Conservation (phyloP, 2,329 filamentous ascomycete genomes). For the Teratosphaeria epicoccoides region DNA sequence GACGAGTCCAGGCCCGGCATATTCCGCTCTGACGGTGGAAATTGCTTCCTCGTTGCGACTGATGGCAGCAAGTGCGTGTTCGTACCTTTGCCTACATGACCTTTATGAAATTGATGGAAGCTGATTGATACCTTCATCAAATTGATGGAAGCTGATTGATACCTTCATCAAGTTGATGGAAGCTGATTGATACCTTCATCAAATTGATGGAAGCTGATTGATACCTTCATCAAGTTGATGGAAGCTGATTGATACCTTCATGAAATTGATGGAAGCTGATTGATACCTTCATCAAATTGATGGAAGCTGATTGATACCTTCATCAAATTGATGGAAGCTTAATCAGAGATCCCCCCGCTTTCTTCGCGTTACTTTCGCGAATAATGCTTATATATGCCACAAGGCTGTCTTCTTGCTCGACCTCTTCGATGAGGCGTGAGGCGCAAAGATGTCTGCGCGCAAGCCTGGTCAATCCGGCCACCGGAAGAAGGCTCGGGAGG, state of each 20-base stretch:
- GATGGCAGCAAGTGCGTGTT: no score
- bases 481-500: background rate
- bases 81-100: no score
- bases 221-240: background rate
- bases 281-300: background rate
- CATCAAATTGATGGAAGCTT: background rate
- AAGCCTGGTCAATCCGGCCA: constrained; percentile 5
- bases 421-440: constrained; percentile 4
- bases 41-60: background rate
- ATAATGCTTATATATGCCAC: no score
- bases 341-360: background rate
- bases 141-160: background rate
- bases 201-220: background rate
- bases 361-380: background rate
- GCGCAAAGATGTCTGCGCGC: constrained; percentile 8
- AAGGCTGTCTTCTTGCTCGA: no score
- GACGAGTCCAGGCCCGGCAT: constrained; percentile 63
- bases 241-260: no score
- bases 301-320: background rate
- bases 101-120: background rate
- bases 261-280: background rate
- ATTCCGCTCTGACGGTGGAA: background rate
- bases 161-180: background rate
- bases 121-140: no score
- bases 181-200: no score